Evolutionary conservation across 495 filamentous ascomycete species (phyloP).

Genomic region (Tuber indicum): DNA sequence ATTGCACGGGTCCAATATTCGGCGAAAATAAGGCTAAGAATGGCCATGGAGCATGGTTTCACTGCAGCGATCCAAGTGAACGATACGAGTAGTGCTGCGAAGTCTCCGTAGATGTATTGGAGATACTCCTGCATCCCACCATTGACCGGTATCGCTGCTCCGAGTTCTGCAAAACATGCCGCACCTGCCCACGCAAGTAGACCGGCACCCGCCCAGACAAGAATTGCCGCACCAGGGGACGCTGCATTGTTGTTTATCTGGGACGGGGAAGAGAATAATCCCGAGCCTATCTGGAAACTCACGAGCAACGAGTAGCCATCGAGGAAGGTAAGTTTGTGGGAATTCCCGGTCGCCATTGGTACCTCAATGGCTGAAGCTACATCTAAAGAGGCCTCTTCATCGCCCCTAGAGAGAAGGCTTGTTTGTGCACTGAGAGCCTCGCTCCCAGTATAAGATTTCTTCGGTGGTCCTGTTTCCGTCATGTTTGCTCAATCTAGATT

Average conservation of each 20-base stretch:
- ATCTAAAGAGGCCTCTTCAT: neutral
- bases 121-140: conserved; percentile 54
- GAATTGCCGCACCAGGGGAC: conserved; percentile 50
- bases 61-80: conserved; percentile 57
- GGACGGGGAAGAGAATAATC: conserved; percentile 54
- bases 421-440: neutral
- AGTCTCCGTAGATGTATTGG: conserved; percentile 52
- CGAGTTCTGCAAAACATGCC: conserved; percentile 51
- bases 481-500: neutral
- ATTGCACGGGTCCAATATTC: conserved; percentile 42
- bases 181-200: conserved; percentile 55
- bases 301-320: conserved; percentile 54
- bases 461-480: neutral
- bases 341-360: neutral
- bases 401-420: neutral
- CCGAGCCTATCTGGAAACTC: conserved; percentile 53
- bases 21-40: conserved; percentile 55
- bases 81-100: conserved; percentile 51
- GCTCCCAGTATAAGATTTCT: neutral
- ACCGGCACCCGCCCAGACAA: conserved; percentile 52
- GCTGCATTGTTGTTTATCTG: conserved; percentile 54
- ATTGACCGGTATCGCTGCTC: conserved; percentile 50
- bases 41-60: conserved; percentile 54
- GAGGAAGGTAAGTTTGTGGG: conserved; percentile 15
- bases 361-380: neutral